Evolutionary conservation across 345 rosid genomes (phyloP).

Genomic region (Mercurialis annua): DNA sequence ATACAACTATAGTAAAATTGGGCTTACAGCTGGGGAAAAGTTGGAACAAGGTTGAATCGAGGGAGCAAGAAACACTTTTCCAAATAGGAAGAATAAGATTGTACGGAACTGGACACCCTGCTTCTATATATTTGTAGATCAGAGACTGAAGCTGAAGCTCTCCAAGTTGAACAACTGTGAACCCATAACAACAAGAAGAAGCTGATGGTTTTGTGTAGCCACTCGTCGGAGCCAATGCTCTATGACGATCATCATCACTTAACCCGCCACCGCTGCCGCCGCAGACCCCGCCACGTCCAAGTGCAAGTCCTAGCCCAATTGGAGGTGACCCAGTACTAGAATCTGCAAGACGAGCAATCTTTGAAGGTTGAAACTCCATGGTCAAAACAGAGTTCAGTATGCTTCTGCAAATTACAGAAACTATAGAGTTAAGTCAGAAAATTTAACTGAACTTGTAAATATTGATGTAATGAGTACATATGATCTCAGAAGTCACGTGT

Average conservation of each 20-base stretch:
- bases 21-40: slow-evolving; percentile 38
- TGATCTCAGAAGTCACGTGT: not conserved
- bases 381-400: slow-evolving; percentile 6
- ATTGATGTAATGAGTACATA: not conserved
- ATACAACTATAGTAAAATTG: not conserved
- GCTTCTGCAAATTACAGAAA: not conserved
- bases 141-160: slow-evolving; percentile 48
- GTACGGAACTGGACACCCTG: slow-evolving; percentile 41
- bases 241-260: not conserved
- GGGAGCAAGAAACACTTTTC: slow-evolving; percentile 36
- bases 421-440: slow-evolving; percentile 13
- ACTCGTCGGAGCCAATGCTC: not conserved
- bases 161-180: slow-evolving; percentile 42
- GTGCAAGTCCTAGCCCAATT: slow-evolving; percentile 39
- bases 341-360: no score
- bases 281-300: no score
- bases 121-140: slow-evolving; percentile 40
- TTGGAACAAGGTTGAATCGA: slow-evolving; percentile 27
- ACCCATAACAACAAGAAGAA: slow-evolving; percentile 17
- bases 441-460: not conserved
- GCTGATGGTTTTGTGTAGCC: slow-evolving; percentile 1
- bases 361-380: no score
- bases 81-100: slow-evolving; percentile 44
- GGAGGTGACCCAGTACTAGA: slow-evolving; percentile 30
- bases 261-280: slow-evolving; percentile 20